Evolutionary conservation across 2,329 filamentous ascomycete genomes (phyloP), one percentile per base, ranked within the genome.

Genomic region (Cercospora sp.): DNA sequence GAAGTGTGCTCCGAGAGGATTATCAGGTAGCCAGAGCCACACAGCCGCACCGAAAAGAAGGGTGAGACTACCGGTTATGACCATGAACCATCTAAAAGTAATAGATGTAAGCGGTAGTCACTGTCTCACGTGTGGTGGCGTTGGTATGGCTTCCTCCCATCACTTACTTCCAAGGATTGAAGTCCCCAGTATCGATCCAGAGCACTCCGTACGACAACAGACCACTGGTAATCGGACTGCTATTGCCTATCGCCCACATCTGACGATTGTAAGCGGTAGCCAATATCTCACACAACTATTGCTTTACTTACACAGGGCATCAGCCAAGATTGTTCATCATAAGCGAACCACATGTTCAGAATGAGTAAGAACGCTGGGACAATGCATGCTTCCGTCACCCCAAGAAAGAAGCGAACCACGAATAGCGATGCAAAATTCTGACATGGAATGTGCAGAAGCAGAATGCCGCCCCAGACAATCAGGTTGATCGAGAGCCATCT

Each of bases 21-120:
- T 79, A 49, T 79, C 78, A 0, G 78, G 78, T 43, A 80, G 76
- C 60, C 79, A 72, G 3, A 79, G 21, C 67, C 74, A 77, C 3
- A 79, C 76, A 4, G 67, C 69, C 13, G 59, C 32, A 16, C 68
- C 69, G 16, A 73, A 70, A 1, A 73, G 43, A 26, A 73, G 59
- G 5, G 68, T 73, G 13, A 70, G 21, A 6, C 40, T 9, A 8
- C 69, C 70, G 5, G 69, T 71, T 5, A 72, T 72, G 34, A 72
- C 10, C 7, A 34, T 34, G 24, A 24, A 24, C 59, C 60, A 69
- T 62, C 28, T 28, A 7, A 28, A 3, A 24, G 28, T 28, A 34
- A 32, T 9, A 32, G 30, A 2, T 32, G 8, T 32, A 32, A 32
- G 30, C 30, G 30, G 8, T 8, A 32, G 2, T 32, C 8, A 9